Base-by-base conservation (phyloP, 1,139 yeast genomes). In the Suhomyces kunorum region DNA sequence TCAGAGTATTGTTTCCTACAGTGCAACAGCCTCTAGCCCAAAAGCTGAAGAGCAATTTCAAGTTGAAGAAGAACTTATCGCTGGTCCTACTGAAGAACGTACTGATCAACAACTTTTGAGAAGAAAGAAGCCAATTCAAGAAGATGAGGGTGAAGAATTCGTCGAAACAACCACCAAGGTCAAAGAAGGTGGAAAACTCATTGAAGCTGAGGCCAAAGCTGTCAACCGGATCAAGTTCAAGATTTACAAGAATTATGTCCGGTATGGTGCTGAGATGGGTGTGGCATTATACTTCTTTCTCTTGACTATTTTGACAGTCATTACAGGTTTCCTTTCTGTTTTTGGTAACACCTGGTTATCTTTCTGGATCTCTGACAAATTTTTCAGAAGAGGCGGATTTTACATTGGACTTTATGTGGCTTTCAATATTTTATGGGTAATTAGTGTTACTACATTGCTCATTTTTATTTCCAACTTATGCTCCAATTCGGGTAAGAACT, bases 341-440 rank as follows among this genome's bases (percentile, higher is more conserved):
- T 85, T 87, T 56, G 73, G 85, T 22, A 85, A 84, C 51, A 82
- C 83, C 17, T 89, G 96, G 95, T 68, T 89, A 45, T 83, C 96
- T 0, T 89, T 78, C 59, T 89, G 97, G 97, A 73, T 85, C 5
- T 75, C 73, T 12, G 39, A 69, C 37, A 81, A 76, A 56, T 87
- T 83, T 53, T 41, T 54, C 2, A 56, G 54, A 37, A 48, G 76
- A 1, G 66, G 71, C 34, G 74, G 76, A 3, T 78, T 80, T 49
- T 89, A 88, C 60, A 84, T 87, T 64, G 96, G 88, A 1, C 46
- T 84, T 28, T 85, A 84, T 53, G 78, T 81, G 32, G 63, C 80
- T 72, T 73, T 82, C 46, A 74, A 81, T 1, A 62, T 49, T 50
- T 71, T 42, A 58, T 64, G 55, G 22, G 67, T 50, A 13, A 31